A percentile compares a stretch with the other conserved stretches of the same genome.
These are phyloP conservation scores for Chrysanthemum lavandulifolium DNA, from an alignment of 129 eudicot genomes.

Conservation along the genomic window DNA sequence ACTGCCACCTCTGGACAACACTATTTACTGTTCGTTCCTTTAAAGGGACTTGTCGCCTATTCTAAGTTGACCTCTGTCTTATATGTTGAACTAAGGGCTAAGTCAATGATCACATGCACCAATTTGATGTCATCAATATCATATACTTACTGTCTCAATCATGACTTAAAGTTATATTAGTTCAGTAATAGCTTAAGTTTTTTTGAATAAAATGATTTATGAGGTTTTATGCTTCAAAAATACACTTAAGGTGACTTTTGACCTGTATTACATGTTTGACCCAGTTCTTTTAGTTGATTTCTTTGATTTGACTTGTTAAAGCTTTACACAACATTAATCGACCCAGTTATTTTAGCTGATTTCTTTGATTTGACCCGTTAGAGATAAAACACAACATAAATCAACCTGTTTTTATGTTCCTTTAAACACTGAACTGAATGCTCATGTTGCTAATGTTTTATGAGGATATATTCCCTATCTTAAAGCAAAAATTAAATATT, in stretches of 20 bases:
- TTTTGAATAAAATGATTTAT: too few relatives aligned
- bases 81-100: neutral
- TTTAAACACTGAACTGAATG: neutral
- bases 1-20: neutral
- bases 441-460: neutral
- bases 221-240: too few relatives aligned
- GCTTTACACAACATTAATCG: too few relatives aligned
- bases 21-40: neutral
- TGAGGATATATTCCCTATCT: neutral
- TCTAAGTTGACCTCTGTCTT: neutral
- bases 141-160: neutral
- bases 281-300: too few relatives aligned
- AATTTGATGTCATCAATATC: neutral
- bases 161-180: neutral
- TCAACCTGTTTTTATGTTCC: too few relatives aligned
- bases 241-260: too few relatives aligned
- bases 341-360: too few relatives aligned
- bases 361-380: too few relatives aligned
- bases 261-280: too few relatives aligned
- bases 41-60: neutral
- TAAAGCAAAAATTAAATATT: neutral
- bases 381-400: too few relatives aligned
- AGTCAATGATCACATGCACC: neutral
- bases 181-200: neutral
- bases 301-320: too few relatives aligned